Evolutionary conservation across 2,329 filamentous ascomycete genomes (phyloP).

Genomic region (Talaromyces amestolkiae): DNA sequence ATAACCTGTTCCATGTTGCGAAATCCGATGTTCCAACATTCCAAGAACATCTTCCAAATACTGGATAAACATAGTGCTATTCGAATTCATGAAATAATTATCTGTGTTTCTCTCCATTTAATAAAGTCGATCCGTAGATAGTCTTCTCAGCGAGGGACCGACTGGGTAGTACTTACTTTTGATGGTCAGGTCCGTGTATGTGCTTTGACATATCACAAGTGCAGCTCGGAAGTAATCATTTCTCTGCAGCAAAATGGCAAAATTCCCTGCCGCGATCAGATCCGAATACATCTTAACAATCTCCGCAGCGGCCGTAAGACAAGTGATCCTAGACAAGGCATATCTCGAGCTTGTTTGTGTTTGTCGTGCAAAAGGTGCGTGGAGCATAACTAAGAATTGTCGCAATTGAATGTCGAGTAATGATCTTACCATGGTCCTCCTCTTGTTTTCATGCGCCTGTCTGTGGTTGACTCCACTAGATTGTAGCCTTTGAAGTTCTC

Average conservation of each 20-base stretch:
- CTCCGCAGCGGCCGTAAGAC: constrained; percentile 23
- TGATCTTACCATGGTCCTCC: constrained; percentile 19
- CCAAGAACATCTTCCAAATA: constrained; percentile 29
- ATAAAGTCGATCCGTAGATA: not conserved
- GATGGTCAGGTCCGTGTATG: constrained; percentile 17
- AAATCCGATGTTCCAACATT: constrained; percentile 35
- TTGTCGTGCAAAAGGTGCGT: constrained; percentile 29
- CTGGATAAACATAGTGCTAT: constrained; percentile 20
- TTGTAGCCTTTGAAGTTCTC: constrained; percentile 27
- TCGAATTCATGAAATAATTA: constrained; percentile 22
- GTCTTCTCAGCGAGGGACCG: not conserved
- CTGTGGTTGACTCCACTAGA: constrained; percentile 19
- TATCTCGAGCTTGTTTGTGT: constrained; percentile 25
- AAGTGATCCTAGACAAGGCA: constrained; percentile 28
- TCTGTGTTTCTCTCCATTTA: constrained; percentile 14
- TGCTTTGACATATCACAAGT: constrained; percentile 24
- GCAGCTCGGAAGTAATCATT: constrained; percentile 26
- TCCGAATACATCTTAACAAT: constrained; percentile 22
- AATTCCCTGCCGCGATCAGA: constrained; percentile 17
- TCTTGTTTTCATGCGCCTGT: not conserved
- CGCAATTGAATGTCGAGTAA: constrained; percentile 30
- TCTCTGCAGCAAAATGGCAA: constrained; percentile 22
- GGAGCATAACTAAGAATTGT: constrained; percentile 31
- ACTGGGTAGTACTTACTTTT: constrained; percentile 10
- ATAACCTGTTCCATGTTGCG: constrained; percentile 34